Evolutionary conservation across 2,329 filamentous ascomycete genomes (phyloP), one percentile per base, ranked within the genome.

Genomic region (Exophiala sp.): DNA sequence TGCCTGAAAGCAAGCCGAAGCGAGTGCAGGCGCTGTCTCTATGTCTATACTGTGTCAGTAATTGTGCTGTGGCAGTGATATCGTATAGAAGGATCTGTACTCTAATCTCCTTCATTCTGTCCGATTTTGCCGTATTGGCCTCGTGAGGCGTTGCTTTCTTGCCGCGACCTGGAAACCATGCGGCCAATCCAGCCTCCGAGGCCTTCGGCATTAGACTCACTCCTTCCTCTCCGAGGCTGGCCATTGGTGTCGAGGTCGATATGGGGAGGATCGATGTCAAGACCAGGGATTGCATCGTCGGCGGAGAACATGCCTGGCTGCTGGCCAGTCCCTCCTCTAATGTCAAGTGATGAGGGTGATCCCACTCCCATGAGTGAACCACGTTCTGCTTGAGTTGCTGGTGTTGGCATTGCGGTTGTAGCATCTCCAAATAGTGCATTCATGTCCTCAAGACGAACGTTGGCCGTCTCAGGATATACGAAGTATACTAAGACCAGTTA

Each of bases 371-470:
- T 85, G 9, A 96, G 77, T 2, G 90, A 90, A n/a, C 88, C 89
- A 7, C 86, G 85, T 72, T 96, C 91, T 10, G 85, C 86, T 54
- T 85, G 80, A 1, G 89, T 78, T 41, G 85, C 83, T 1, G 92
- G 91, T 0, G 92, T 96, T 4, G 84, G 83, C 73, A 89, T 86
- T 9, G 86, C 83, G 2, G 89, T 91, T 21, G 89, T 94, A 34
- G 91, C 89, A 70, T 99, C 94, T 61, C 94, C 94, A 66, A 99
- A 99, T 12, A 99, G 75, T 2, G 84, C 81, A 69, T 95, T 89
- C 94, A 99, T 99, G 63, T 99, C 94, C 73, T 99, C 94, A 47
- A 99, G 80, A 53, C 91, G 87, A 54, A 99, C 86, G 65, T 95
- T 95, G 63, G 91, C 94, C 0, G 94, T 99, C 72, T 99, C 94